phyloP scores from a whole-genome alignment of 768 basidiomycete species.

The Suillus alpinus region DNA sequence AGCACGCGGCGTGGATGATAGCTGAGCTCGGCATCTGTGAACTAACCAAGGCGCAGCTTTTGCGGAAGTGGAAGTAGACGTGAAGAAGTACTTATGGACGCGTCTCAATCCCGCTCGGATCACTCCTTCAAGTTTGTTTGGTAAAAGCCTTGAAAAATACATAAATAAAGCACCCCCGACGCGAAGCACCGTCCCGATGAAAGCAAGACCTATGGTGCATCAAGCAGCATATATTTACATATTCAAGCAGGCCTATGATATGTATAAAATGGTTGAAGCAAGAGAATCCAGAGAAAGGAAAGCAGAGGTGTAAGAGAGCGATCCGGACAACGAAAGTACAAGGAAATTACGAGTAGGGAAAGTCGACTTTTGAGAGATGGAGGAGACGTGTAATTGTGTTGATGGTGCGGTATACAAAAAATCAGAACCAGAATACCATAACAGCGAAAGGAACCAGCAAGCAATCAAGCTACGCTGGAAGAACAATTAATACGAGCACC shows the following conservation, averaged over 20 bases:
- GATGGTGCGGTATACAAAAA: conserved; percentile 4
- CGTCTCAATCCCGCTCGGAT: not conserved
- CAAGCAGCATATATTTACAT: conserved; percentile 25
- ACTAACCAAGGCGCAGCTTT: not conserved
- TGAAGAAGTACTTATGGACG: not conserved
- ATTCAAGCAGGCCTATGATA: conserved; percentile 20
- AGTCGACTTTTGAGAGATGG: conserved; percentile 2
- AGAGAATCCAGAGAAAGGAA: conserved; percentile 7
- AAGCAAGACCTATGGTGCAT: conserved; percentile 14
- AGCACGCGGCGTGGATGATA: conserved; percentile 65
- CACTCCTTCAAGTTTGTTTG: not conserved
- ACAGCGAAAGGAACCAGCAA: not conserved
- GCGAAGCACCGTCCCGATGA: not conserved
- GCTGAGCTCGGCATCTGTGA: conserved; percentile 42
- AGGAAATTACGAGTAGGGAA: conserved; percentile 5
- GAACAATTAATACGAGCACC: conserved; percentile 21
- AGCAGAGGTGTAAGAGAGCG: conserved; percentile 13
- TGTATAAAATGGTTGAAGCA: conserved; percentile 14
- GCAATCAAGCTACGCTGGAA: not conserved
- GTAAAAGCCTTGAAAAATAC: conserved; percentile 1
- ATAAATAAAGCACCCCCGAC: not conserved
- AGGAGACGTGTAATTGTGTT: not conserved
- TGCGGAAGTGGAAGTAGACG: not conserved
- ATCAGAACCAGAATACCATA: not conserved
- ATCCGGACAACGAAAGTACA: conserved; percentile 4